Base-by-base conservation (phyloP, 345 rosid genomes). In the Viola odorata region DNA sequence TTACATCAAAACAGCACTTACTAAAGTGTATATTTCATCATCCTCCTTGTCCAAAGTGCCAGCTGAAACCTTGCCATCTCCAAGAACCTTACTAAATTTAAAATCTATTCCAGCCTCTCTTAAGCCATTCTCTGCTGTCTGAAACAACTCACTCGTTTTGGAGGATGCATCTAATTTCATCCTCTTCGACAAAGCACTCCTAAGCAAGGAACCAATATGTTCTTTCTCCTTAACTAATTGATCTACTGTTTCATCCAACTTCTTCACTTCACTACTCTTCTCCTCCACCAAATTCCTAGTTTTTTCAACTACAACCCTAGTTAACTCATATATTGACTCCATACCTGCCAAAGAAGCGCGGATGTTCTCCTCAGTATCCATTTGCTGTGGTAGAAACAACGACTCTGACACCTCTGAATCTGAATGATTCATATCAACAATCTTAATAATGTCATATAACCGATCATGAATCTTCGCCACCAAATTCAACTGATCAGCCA, bases 321-420 rank as follows among this genome's bases (percentile, higher is more conserved):
- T 71, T 55, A 95, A 70, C 73, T 88, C 88, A 11, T 77, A 69
- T 54, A 91, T 81, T 48, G 98, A 95, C 58, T 91, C 97, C 98
- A 82, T 81, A 66, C 98, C 99, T 1, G 97, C 97, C 68, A 88
- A 72, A 36, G 88, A 86, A 58, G 97, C 97, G 47, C 91, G 89
- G 23, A 91, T 69, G 60, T 85, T 91, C 79, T 88, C 99, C 77
- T 81, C 98, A 69, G 82, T 60, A 23, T 85, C 95, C 0, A 84
- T 90, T 71, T 85, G 88, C 69, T 80, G 90, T 7, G 99, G 89
- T 52, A 95, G 83, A 73, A 88, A 91, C 80, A 91, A 61, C 49
- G 96, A 91, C 71, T 84, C 99, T 0, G 97, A 85, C 65, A 85
- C 63, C 55, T 85, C 97, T 0, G 80, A 86, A 67, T 88, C 91